Evolutionary conservation across 2,329 filamentous ascomycete genomes (phyloP), one percentile per base, ranked within the genome.

Genomic region (Beauveria rudraprayagi): DNA sequence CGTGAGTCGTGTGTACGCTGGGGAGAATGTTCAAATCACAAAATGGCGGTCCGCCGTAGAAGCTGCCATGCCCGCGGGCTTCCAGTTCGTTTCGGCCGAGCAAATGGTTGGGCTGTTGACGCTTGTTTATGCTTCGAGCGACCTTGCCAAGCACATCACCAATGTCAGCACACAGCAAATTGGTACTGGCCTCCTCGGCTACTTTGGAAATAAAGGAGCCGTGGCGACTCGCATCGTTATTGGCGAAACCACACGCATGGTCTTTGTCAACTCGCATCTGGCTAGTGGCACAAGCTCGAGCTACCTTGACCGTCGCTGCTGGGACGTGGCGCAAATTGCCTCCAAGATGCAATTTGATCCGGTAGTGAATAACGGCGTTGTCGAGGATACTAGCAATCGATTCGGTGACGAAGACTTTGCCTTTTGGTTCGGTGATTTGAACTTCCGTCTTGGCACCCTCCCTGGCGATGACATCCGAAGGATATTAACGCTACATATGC

Each of bases 341-440:
- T 80, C 80, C 56, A 86, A 92, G 54, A 89, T 91, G 1, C 87
- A 85, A 64, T 97, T 97, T 68, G 84, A 89, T 7, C 86, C 91
- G 0, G 82, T 95, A 7, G 78, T 79, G 44, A 82, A 88, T 62
- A 78, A 82, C 0, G 86, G 89, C 9, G 84, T 88, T 6, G 76
- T 83, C 1, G 80, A 86, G 43, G 85, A 87, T n/a, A 84, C 87
- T 24, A 77, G 80, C 0, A 85, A 89, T 56, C 83, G 79, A 41
- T 87, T 99, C 65, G 92, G 91, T 1, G 90, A 95, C 44, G 93
- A 96, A 66, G 94, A 99, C 70, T 92, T 97, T 75, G 86, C 87
- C 0, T 97, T 99, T 69, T 97, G 93, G 91, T 90, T 96, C 69
- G 94, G 94, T 7, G 94, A 99, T 72, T 80, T 99, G 47, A 99